Conservation (phyloP, 2,329 filamentous ascomycete genomes). For the Fragosphaeria purpurea region DNA sequence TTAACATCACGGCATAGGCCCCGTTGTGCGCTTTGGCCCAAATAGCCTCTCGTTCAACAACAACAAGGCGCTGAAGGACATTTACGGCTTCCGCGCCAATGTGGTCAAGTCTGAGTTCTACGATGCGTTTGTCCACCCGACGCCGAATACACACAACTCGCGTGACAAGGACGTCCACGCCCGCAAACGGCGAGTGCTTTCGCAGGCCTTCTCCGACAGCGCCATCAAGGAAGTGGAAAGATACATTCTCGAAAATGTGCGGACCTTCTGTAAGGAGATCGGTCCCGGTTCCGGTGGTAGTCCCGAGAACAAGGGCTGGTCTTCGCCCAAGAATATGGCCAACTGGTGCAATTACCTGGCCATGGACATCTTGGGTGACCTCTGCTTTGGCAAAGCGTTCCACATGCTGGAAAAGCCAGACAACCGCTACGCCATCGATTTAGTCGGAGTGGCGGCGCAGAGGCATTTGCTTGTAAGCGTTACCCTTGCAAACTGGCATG, state of each 20-base stretch:
- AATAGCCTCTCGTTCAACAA: constrained; percentile 72
- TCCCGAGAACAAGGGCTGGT: constrained; percentile 46
- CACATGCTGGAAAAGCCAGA: constrained; percentile 49
- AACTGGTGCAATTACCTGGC: constrained; percentile 53
- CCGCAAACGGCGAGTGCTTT: constrained; percentile 59
- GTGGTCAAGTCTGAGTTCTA: constrained; percentile 64
- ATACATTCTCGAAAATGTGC: constrained; percentile 55
- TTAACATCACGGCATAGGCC: constrained; percentile 29
- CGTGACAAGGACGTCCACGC: constrained; percentile 60
- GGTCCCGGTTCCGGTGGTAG: constrained; percentile 26
- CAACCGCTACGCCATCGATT: constrained; percentile 55
- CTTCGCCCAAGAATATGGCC: constrained; percentile 48
- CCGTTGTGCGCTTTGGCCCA: constrained; percentile 67
- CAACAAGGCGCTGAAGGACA: constrained; percentile 53
- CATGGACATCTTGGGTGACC: constrained; percentile 52
- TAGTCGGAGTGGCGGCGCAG: constrained; percentile 59
- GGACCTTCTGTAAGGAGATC: constrained; percentile 54
- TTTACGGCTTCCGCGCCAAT: constrained; percentile 54
- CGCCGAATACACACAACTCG: constrained; percentile 62
- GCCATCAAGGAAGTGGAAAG: constrained; percentile 59
- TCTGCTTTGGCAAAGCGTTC: constrained; percentile 53
- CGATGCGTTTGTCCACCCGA: constrained; percentile 60
- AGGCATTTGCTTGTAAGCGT: constrained; percentile 55
- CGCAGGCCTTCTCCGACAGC: constrained; percentile 59
- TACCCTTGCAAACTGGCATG: too few relatives aligned